These are phyloP conservation scores for Wallacemonas rigidus DNA, from an alignment of 208 protist genomes.

Conservation along the genomic window DNA sequence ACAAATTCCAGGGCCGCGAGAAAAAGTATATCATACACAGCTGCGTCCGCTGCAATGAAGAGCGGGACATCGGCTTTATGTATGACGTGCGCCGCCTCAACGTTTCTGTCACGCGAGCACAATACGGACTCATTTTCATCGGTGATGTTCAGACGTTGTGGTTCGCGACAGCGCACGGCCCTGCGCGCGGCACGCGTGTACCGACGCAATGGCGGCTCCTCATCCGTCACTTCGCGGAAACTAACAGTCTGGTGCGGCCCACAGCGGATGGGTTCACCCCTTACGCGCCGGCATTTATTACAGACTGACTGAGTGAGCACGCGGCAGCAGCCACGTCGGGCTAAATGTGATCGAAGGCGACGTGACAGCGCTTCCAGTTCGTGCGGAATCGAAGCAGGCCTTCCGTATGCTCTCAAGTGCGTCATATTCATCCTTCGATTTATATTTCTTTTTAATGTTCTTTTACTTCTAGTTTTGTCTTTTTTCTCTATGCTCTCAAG, in stretches of 20 bases:
- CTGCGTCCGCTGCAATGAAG: slow-evolving; percentile 96
- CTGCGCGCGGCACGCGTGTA: slow-evolving; percentile 19
- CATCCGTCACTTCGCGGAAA: slow-evolving; percentile 3
- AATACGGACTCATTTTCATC: slow-evolving; percentile 96
- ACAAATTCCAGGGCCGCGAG: slow-evolving; percentile 97
- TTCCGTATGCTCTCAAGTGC: too few relatives aligned
- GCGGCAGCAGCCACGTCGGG: too few relatives aligned
- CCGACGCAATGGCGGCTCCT: slow-evolving; percentile 22
- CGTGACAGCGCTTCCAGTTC: too few relatives aligned
- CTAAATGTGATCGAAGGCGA: too few relatives aligned
- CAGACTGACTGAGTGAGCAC: not conserved
- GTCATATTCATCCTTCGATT: too few relatives aligned
- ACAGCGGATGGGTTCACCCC: not conserved
- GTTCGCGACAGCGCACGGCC: slow-evolving; percentile 23
- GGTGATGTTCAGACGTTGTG: slow-evolving; percentile 94
- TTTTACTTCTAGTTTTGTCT: not conserved
- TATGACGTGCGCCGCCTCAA: slow-evolving; percentile 96
- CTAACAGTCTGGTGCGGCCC: not conserved
- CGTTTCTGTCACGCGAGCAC: slow-evolving; percentile 97
- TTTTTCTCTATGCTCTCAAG: not conserved
- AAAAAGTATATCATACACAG: slow-evolving; percentile 99
- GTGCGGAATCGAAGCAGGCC: too few relatives aligned
- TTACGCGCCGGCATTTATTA: not conserved
- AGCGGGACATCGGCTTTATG: slow-evolving; percentile 97
- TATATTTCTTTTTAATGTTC: too few relatives aligned